These are phyloP conservation scores for Lepidium aucheri DNA, from an alignment of 345 rosid species.

Conservation along the genomic window DNA sequence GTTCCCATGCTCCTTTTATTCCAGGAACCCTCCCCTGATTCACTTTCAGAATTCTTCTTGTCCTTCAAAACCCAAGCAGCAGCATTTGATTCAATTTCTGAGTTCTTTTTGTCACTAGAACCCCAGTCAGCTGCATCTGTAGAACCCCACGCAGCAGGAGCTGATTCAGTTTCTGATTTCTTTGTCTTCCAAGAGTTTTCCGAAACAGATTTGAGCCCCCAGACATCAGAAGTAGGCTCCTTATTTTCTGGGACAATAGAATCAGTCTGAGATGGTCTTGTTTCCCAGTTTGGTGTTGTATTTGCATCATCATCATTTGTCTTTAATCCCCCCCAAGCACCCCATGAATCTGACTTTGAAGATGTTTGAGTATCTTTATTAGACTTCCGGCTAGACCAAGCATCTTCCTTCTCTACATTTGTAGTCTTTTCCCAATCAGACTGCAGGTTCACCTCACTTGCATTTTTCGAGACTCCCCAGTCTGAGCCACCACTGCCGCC, in stretches of 20 bases:
- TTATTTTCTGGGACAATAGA: background rate
- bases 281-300: conserved; percentile 21
- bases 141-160: conserved; percentile 13
- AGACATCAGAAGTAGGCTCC: conserved; percentile 15
- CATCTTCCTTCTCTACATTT: conserved; percentile 13
- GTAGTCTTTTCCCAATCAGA: conserved; percentile 27
- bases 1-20: background rate
- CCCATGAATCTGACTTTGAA: conserved; percentile 29
- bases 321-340: conserved; percentile 28
- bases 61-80: conserved; percentile 27
- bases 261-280: conserved; percentile 10
- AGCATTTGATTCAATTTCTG: background rate
- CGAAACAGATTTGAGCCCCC: conserved; percentile 17
- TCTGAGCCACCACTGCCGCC: conserved; percentile 27
- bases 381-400: too few relatives aligned
- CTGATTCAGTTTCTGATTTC: conserved; percentile 8
- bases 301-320: conserved; percentile 25
- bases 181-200: conserved; percentile 13
- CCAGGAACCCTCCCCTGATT: background rate
- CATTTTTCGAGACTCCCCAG: conserved; percentile 24
- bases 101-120: background rate
- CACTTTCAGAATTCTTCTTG: background rate
- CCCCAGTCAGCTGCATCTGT: background rate
- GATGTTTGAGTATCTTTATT: too few relatives aligned
- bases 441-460: conserved; percentile 11